Evolutionary conservation across 805 yeast species (phyloP), one percentile per base, ranked within the genome.

Genomic region (Yarrowia sp.): DNA sequence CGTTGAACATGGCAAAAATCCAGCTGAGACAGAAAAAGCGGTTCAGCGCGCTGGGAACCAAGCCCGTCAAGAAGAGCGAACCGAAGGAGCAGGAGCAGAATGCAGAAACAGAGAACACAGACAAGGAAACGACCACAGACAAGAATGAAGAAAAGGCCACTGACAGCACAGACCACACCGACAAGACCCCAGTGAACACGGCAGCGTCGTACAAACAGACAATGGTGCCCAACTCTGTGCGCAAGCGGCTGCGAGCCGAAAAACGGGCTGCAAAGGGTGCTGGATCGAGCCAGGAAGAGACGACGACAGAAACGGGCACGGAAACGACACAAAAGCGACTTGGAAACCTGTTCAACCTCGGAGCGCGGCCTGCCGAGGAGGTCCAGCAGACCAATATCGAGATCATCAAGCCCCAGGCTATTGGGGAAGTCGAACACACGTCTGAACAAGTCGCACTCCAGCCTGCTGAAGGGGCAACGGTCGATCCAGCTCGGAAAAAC

Each of bases 11-110:
- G 61, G 61, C 47, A 4, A 22, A 27, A 27, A 36, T 38, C 18
- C 41, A 62, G 22, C 38, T 35, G 24, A 35, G 33, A 25, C 66
- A 31, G 19, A 62, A 49, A 39, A 56, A 62, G 13, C 63, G 63
- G 12, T 42, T 39, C 29, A 41, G 47, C 4, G 65, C 62, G 12
- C 9, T 38, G 24, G 47, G 35, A 9, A 25, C 33, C 32, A 27
- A 56, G 35, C 32, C 53, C 0, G 49, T 21, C 9, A 63, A 46
- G 36, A 31, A 38, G 24, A n/a, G n/a, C n/a, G n/a, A n/a, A n/a
- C n/a, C n/a, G n/a, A n/a, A n/a, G n/a, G n/a, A n/a, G n/a, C n/a
- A n/a, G n/a, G n/a, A n/a, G n/a, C n/a, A n/a, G n/a, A n/a, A n/a
- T n/a, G n/a, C n/a, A n/a, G n/a, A n/a, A n/a, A 7, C 29, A 4